Conservation (phyloP, 2,329 filamentous ascomycete genomes). For the Aotearoamyces nothofagi region DNA sequence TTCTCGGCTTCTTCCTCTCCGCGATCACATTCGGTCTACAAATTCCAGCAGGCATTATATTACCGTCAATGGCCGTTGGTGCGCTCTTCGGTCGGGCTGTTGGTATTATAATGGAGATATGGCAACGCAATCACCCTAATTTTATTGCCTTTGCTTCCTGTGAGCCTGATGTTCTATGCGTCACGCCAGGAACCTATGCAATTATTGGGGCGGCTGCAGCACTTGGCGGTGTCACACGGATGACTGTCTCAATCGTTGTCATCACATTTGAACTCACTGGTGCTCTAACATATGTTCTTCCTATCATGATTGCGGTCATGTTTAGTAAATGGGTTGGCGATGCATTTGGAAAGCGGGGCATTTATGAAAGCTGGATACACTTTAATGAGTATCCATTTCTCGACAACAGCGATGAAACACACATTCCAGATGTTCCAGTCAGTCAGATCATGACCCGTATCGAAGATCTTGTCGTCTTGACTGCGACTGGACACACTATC, state of each 20-base stretch:
- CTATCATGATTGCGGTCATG: constrained; percentile 99
- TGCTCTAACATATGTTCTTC: constrained; percentile 87
- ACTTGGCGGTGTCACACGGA: constrained; percentile 83
- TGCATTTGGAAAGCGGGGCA: constrained; percentile 79
- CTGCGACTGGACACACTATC: constrained; percentile 79
- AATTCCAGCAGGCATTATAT: constrained; percentile 87
- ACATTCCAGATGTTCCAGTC: constrained; percentile 73
- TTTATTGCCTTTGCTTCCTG: constrained; percentile 69
- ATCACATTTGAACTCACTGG: constrained; percentile 99
- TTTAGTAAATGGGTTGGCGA: constrained; percentile 97
- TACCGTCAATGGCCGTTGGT: constrained; percentile 92
- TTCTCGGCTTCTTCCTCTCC: constrained; percentile 74
- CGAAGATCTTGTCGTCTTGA: constrained; percentile 79
- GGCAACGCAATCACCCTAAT: constrained; percentile 64
- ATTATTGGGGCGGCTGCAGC: constrained; percentile 91
- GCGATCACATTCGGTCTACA: constrained; percentile 85
- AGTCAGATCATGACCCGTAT: constrained; percentile 82
- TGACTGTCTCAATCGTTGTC: constrained; percentile 96
- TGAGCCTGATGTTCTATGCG: constrained; percentile 71
- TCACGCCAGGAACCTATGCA: constrained; percentile 90
- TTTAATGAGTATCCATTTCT: constrained; percentile 93
- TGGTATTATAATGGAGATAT: constrained; percentile 78
- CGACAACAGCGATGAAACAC: constrained; percentile 70
- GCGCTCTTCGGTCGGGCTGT: constrained; percentile 80
- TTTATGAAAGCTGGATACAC: constrained; percentile 97